Evolutionary conservation across 306 rosid species (phyloP).

Genomic region (Gleditsia sinensis): DNA sequence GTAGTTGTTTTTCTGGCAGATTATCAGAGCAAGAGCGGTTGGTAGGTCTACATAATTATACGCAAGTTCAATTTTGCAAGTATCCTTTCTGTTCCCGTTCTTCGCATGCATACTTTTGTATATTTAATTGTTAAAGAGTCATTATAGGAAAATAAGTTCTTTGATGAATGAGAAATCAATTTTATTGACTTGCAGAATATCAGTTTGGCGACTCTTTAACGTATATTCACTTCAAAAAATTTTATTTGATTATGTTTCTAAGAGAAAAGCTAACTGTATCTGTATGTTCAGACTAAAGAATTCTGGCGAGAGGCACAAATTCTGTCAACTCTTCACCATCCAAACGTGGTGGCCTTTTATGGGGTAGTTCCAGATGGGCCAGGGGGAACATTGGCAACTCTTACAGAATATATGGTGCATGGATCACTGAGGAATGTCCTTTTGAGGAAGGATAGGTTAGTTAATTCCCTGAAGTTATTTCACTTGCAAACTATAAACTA

Average conservation of each 20-base stretch:
- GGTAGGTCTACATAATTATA: constrained; percentile 54
- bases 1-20: constrained; percentile 86
- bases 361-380: constrained; percentile 95
- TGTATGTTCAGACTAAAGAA: constrained; percentile 68
- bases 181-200: constrained; percentile 30
- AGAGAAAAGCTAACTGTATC: constrained; percentile 16
- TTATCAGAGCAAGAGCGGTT: constrained; percentile 89
- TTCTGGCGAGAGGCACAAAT: constrained; percentile 97
- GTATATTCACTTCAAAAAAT: background rate
- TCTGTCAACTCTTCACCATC: constrained; percentile 95
- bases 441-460: constrained; percentile 70
- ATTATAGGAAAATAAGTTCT: background rate
- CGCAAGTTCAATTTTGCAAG: constrained; percentile 17
- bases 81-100: constrained; percentile 15
- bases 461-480: background rate
- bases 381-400: constrained; percentile 81
- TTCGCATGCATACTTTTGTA: constrained; percentile 14
- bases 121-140: constrained; percentile 1
- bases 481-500: constrained; percentile 9
- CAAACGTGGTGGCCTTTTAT: constrained; percentile 93
- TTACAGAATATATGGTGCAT: constrained; percentile 91
- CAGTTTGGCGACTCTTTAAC: constrained; percentile 5
- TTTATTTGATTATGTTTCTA: constrained; percentile 3
- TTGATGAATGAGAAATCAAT: constrained; percentile 18
- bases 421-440: constrained; percentile 93